phyloP scores from a whole-genome alignment of 768 basidiomycete genomes.

The Boletellus emodensis region DNA sequence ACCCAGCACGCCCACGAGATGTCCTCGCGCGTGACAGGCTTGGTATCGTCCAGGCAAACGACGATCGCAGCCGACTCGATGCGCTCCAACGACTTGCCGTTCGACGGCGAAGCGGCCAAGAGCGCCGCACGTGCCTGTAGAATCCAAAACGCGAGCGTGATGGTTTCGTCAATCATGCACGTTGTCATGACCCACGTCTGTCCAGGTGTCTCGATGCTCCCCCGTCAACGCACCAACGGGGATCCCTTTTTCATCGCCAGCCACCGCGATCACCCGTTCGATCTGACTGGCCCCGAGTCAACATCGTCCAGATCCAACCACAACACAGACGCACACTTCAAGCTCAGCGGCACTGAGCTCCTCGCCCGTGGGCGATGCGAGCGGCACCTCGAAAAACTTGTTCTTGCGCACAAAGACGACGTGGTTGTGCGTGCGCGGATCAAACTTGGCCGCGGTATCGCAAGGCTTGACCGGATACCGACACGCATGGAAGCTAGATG shows the following conservation, averaged over 20 bases:
- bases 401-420: slow-evolving; percentile 90
- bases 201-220: slow-evolving; percentile 89
- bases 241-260: slow-evolving; percentile 44
- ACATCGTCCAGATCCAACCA: not conserved
- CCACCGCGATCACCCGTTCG: slow-evolving; percentile 59
- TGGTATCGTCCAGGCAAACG: slow-evolving; percentile 78
- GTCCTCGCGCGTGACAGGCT: slow-evolving; percentile 78
- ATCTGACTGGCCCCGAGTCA: slow-evolving; percentile 48
- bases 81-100: slow-evolving; percentile 62
- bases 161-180: not conserved
- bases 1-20: slow-evolving; percentile 83
- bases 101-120: slow-evolving; percentile 58
- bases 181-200: slow-evolving; percentile 62
- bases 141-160: not conserved
- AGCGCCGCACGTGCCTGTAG: slow-evolving; percentile 55
- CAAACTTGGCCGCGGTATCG: slow-evolving; percentile 82
- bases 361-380: slow-evolving; percentile 55
- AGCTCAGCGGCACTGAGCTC: slow-evolving; percentile 79
- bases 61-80: slow-evolving; percentile 91
- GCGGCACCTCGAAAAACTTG: slow-evolving; percentile 80
- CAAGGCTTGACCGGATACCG: slow-evolving; percentile 81
- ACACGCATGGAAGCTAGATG: slow-evolving; percentile 79
- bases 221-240: slow-evolving; percentile 81
- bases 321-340: slow-evolving; percentile 49
- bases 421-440: slow-evolving; percentile 72